These are phyloP conservation scores for Elongisporangium undulatum DNA, from an alignment of 352 stramenopile species.

Conservation along the genomic window DNA sequence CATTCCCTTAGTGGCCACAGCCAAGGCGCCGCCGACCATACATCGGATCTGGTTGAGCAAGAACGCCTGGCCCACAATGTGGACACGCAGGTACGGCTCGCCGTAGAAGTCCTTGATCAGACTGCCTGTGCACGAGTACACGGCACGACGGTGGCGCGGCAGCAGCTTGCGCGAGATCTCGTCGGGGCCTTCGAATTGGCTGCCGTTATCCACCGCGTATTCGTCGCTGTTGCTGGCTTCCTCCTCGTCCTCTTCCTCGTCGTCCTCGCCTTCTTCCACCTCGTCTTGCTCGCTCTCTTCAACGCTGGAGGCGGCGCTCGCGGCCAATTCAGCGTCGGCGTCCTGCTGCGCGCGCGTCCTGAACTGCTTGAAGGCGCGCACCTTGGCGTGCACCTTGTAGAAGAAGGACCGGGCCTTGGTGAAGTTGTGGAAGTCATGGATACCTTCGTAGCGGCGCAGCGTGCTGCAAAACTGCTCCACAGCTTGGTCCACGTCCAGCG, in stretches of 20 bases:
- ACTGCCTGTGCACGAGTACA: slow-evolving; percentile 73
- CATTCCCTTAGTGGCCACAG: slow-evolving; percentile 75
- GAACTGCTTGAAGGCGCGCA: slow-evolving; percentile 12
- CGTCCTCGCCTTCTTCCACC: slow-evolving; percentile 10
- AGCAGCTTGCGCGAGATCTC: slow-evolving; percentile 48
- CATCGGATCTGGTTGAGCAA: slow-evolving; percentile 90
- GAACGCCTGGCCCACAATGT: slow-evolving; percentile 81
- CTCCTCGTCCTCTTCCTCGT: slow-evolving; percentile 9
- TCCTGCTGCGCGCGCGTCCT: slow-evolving; percentile 9
- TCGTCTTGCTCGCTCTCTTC: slow-evolving; percentile 11
- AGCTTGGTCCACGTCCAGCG: slow-evolving; percentile 34
- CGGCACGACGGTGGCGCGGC: slow-evolving; percentile 60
- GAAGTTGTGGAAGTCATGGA: slow-evolving; percentile 91
- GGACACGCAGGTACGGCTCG: slow-evolving; percentile 64
- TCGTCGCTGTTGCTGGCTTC: slow-evolving; percentile 14
- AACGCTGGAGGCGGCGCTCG: slow-evolving; percentile 6
- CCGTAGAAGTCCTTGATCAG: slow-evolving; percentile 56
- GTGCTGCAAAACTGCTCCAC: slow-evolving; percentile 41
- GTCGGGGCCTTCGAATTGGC: slow-evolving; percentile 37
- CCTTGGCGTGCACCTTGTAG: slow-evolving; percentile 65
- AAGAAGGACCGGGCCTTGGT: slow-evolving; percentile 78
- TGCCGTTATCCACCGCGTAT: slow-evolving; percentile 7
- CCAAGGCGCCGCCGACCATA: slow-evolving; percentile 86
- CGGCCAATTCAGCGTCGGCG: slow-evolving; percentile 3
- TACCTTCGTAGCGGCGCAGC: slow-evolving; percentile 73